Evolutionary conservation across 371 early-diverging fungal species (phyloP), one percentile per base, ranked within the genome.

Genomic region (Lichtheimia ramosa): DNA sequence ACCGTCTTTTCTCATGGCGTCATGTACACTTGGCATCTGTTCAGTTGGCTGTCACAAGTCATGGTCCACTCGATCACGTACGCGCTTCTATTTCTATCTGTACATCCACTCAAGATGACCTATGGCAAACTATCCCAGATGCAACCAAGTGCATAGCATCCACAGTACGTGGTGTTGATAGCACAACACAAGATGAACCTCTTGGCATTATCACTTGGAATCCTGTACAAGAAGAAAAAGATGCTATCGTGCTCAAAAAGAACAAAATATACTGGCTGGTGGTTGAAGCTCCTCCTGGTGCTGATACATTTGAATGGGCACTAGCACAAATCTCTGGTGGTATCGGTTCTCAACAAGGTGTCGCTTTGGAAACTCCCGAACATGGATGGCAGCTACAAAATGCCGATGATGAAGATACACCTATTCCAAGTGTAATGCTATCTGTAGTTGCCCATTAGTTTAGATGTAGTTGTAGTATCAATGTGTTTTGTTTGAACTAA

Each of bases 21-120:
- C 76, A 75, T 43, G 73, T 75, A 12, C 76, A 75, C 48, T 59
- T 75, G 34, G 34, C 27, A 14, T 54, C 51, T 8, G 70, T 75
- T 27, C 73, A 73, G 48, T 23, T 75, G 15, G 65, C 73, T 25
- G 71, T 70, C 1, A 6, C 56, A 5, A 60, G 54, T 5, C 46
- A 4, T 46, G 46, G 46, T 46, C 46, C n/a, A 6, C 46, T 46
- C 1, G 46, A 46, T 8, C 50, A 55, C 40, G 58, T 69, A 2
- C 43, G 62, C n/a, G 66, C 67, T 14, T 51, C 48, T 1, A 14
- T 75, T 13, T 69, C 71, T 15, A 42, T 75, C 34, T 73, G 76
- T 56, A 59, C 68, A 1, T 60, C 68, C 7, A 69, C 64, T 15
- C 64, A 48, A 52, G 59, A 59, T n/a, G 27, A 20, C 2, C 48